phyloP scores from a whole-genome alignment of 768 basidiomycete species.

The Galerina marginata region DNA sequence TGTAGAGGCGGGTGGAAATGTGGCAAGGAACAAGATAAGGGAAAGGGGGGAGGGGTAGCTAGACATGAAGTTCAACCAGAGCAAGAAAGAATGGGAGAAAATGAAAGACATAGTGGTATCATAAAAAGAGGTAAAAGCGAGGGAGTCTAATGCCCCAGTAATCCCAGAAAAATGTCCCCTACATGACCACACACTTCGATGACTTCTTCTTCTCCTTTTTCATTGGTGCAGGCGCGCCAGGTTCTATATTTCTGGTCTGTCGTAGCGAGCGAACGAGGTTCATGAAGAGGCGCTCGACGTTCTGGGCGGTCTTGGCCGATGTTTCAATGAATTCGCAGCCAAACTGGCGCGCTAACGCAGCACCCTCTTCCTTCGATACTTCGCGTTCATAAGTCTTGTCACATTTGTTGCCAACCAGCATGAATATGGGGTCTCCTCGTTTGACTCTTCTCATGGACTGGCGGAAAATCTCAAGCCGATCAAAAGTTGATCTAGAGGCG shows the following conservation, averaged over 20 bases:
- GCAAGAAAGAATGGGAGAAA: slow-evolving; percentile 30
- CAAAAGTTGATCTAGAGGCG: slow-evolving; percentile 90
- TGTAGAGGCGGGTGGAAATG: slow-evolving; percentile 25
- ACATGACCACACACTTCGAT: slow-evolving; percentile 81
- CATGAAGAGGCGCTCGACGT: slow-evolving; percentile 91
- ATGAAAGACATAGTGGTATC: slow-evolving; percentile 70
- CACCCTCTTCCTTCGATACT: slow-evolving; percentile 90
- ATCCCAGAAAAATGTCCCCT: slow-evolving; percentile 71
- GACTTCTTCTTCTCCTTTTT: slow-evolving; percentile 50
- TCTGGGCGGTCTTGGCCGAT: slow-evolving; percentile 92
- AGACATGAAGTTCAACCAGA: slow-evolving; percentile 34
- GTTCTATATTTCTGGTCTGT: slow-evolving; percentile 66
- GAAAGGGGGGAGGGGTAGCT: slow-evolving; percentile 28
- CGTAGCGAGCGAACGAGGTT: slow-evolving; percentile 85
- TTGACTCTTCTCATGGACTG: slow-evolving; percentile 91
- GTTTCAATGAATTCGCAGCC: slow-evolving; percentile 97
- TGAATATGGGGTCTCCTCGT: slow-evolving; percentile 83
- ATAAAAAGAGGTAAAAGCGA: slow-evolving; percentile 75
- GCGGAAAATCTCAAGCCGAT: slow-evolving; percentile 87
- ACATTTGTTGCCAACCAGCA: slow-evolving; percentile 96
- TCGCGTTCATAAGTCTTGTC: slow-evolving; percentile 93
- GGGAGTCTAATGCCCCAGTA: slow-evolving; percentile 70
- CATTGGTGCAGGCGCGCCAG: slow-evolving; percentile 44
- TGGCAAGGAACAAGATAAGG: slow-evolving; percentile 27
- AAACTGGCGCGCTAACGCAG: slow-evolving; percentile 77